Percentiles rank a stretch among this genome's conserved stretches.
phyloP scores from a whole-genome alignment of 495 filamentous ascomycete species.

The Xylaria venustula region DNA sequence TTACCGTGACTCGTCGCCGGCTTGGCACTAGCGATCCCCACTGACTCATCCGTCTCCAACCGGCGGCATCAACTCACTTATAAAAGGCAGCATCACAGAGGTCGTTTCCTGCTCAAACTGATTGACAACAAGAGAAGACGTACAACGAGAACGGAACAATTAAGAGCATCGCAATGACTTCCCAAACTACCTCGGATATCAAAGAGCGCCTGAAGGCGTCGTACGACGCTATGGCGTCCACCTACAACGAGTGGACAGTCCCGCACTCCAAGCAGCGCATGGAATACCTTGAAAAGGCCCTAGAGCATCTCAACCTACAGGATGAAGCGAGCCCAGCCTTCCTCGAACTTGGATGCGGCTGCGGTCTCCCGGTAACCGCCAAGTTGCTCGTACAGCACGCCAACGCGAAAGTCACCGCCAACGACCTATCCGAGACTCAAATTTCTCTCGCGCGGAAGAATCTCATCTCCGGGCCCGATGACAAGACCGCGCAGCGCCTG shows the following conservation, averaged over 20 bases:
- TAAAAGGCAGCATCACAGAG: too few relatives aligned
- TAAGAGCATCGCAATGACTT: not conserved
- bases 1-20: too few relatives aligned
- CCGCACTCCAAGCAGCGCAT: slow-evolving; percentile 18
- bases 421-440: slow-evolving; percentile 36
- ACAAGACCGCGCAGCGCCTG: slow-evolving; percentile 7
- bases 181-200: slow-evolving; percentile 7
- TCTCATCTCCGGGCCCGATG: slow-evolving; percentile 4
- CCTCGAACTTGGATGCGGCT: slow-evolving; percentile 40
- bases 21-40: too few relatives aligned
- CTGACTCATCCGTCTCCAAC: too few relatives aligned
- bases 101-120: too few relatives aligned
- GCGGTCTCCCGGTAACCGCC: slow-evolving; percentile 29
- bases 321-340: slow-evolving; percentile 7
- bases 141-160: too few relatives aligned
- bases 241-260: slow-evolving; percentile 32
- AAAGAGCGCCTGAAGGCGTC: slow-evolving; percentile 33
- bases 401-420: slow-evolving; percentile 21
- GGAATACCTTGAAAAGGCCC: slow-evolving; percentile 22
- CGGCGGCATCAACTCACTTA: too few relatives aligned
- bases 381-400: slow-evolving; percentile 19
- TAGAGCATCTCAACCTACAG: slow-evolving; percentile 14
- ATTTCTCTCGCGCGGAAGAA: slow-evolving; percentile 20
- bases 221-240: slow-evolving; percentile 33
- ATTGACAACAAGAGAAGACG: too few relatives aligned